Evolutionary conservation across 768 basidiomycete genomes (phyloP).

Genomic region (Rhizopogon rudus): DNA sequence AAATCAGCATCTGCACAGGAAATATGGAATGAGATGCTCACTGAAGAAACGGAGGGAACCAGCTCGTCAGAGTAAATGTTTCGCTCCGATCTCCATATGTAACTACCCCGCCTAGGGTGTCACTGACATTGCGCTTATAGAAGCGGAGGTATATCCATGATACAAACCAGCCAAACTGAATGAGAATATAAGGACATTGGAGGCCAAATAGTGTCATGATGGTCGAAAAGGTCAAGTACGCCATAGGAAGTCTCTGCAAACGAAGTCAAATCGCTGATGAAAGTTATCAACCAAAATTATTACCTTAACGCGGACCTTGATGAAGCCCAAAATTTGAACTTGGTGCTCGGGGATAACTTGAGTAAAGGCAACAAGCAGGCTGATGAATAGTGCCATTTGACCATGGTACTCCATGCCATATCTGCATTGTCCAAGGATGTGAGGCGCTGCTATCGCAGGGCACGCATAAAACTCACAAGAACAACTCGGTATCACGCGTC

Average conservation of each 20-base stretch:
- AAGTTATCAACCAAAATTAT: neutral
- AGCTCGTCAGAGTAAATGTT: conserved; percentile 90
- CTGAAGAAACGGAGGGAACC: conserved; percentile 98
- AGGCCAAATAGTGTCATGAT: conserved; percentile 78
- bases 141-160: conserved; percentile 95
- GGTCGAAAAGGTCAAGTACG: conserved; percentile 86
- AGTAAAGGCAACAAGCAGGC: conserved; percentile 91
- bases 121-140: conserved; percentile 82
- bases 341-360: conserved; percentile 98
- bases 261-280: conserved; percentile 3
- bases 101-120: conserved; percentile 55
- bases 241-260: conserved; percentile 86
- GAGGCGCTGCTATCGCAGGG: conserved; percentile 8
- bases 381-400: conserved; percentile 86
- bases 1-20: neutral
- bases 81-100: conserved; percentile 93
- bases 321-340: conserved; percentile 82
- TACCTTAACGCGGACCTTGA: conserved; percentile 90
- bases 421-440: conserved; percentile 34
- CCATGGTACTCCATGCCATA: conserved; percentile 90
- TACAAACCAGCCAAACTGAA: conserved; percentile 99
- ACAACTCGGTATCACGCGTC: conserved; percentile 64
- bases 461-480: conserved; percentile 55
- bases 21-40: conserved; percentile 36
- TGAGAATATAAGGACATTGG: conserved; percentile 87